phyloP scores from a whole-genome alignment of 2,329 filamentous ascomycete species.

The Claviceps purpurea region DNA sequence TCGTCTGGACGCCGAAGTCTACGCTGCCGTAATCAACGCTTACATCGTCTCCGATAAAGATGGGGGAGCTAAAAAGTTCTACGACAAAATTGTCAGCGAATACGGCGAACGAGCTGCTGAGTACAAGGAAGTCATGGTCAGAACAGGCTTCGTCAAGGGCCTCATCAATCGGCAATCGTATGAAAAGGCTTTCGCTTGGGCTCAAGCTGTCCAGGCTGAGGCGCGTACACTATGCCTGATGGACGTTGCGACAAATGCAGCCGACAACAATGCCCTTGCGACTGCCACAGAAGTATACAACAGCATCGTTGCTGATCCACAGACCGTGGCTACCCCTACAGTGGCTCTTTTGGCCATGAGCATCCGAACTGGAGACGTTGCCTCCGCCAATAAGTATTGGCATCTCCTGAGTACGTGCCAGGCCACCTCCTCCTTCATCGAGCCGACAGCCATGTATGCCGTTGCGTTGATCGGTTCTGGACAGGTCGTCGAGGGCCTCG shows the following conservation, averaged over 20 bases:
- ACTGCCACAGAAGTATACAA: slow-evolving; percentile 56
- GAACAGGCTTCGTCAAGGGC: slow-evolving; percentile 65
- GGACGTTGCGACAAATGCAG: slow-evolving; percentile 61
- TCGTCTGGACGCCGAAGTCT: slow-evolving; percentile 71
- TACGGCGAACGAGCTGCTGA: slow-evolving; percentile 44
- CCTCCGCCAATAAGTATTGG: slow-evolving; percentile 71
- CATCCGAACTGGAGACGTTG: slow-evolving; percentile 67
- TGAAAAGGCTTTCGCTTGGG: slow-evolving; percentile 60
- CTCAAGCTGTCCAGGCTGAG: slow-evolving; percentile 47
- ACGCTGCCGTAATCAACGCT: slow-evolving; percentile 81
- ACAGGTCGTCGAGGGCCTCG: slow-evolving; percentile 67
- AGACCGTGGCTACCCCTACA: slow-evolving; percentile 43
- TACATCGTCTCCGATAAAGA: slow-evolving; percentile 73
- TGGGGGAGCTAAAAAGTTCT: slow-evolving; percentile 73
- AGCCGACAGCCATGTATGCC: slow-evolving; percentile 82
- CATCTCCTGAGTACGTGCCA: slow-evolving; percentile 49
- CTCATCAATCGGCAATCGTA: slow-evolving; percentile 59
- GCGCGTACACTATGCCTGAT: slow-evolving; percentile 52
- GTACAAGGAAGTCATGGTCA: slow-evolving; percentile 59
- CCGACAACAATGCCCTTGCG: slow-evolving; percentile 60
- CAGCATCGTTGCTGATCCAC: slow-evolving; percentile 38
- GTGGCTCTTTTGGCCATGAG: slow-evolving; percentile 80
- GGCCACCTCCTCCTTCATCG: slow-evolving; percentile 55
- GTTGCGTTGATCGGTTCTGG: slow-evolving; percentile 79
- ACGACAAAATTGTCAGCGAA: slow-evolving; percentile 59